These are phyloP conservation scores for Nakazawaea ernobii DNA, from an alignment of 805 yeast species.

Conservation along the genomic window DNA sequence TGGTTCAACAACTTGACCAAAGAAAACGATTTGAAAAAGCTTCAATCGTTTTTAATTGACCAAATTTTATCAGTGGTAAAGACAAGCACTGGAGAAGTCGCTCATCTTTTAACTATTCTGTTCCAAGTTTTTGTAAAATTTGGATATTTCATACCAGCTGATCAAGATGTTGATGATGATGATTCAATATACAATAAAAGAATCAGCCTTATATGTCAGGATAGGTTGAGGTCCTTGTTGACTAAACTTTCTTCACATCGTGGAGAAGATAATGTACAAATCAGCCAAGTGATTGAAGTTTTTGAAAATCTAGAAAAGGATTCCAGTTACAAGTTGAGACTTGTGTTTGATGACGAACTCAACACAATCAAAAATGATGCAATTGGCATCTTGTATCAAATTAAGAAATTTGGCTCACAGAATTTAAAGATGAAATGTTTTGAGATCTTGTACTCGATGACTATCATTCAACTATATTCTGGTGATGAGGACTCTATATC, in stretches of 20 bases:
- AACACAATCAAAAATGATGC: constrained; percentile 41
- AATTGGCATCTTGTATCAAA: constrained; percentile 38
- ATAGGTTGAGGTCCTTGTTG: constrained; percentile 63
- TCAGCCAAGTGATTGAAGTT: constrained; percentile 5
- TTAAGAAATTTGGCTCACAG: constrained; percentile 21
- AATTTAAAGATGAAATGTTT: constrained; percentile 41
- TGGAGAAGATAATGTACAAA: constrained; percentile 13
- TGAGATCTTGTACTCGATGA: constrained; percentile 72
- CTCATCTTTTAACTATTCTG: background rate
- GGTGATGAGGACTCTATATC: constrained; percentile 75
- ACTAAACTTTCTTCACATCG: constrained; percentile 22
- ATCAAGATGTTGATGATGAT: constrained; percentile 4
- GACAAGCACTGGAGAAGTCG: constrained; percentile 18
- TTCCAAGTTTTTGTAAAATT: background rate
- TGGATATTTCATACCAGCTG: constrained; percentile 32
- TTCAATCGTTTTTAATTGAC: constrained; percentile 4
- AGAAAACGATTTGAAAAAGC: background rate
- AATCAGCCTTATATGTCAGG: constrained; percentile 42
- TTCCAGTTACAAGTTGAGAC: constrained; percentile 12
- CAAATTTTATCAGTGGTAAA: constrained; percentile 2
- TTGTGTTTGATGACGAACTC: constrained; percentile 56
- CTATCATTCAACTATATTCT: constrained; percentile 67
- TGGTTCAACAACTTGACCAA: constrained; percentile 12
- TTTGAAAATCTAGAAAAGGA: constrained; percentile 18
- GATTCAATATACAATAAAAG: constrained; percentile 18